Evolutionary conservation across 2,329 filamentous ascomycete species (phyloP), one percentile per base, ranked within the genome.

Genomic region (Penicillium olsonii): DNA sequence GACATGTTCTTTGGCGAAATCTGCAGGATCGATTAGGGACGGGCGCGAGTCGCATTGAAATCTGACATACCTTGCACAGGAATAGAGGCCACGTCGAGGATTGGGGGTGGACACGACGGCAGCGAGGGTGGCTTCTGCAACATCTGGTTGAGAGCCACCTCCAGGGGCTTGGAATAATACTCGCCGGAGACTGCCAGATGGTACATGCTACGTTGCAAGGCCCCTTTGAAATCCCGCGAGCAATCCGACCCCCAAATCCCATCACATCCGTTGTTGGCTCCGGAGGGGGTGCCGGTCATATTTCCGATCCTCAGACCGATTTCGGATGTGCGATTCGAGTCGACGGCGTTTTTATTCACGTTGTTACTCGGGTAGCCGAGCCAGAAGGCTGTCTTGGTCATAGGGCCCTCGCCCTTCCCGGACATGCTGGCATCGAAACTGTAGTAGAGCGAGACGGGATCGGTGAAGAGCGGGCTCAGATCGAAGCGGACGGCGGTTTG

Each of bases 341-440:
- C 50, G 35, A 68, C 60, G 24, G 59, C 58, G 10, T 59, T 54
- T 7, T 53, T 59, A 40, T 66, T 58, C 50, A 71, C 52, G 2
- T 60, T 53, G 7, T 49, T 42, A 31, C 59, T 53, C n/a, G 63
- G 56, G 46, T 71, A 71, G 40, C 63, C 55, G 10, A 72, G 56
- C 69, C 69, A 72, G 31, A 64, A 72, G 22, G 62, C 62, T 17
- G 64, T 60, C 52, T 72, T 72, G 37, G 65, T 66, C 61, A 70
- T 68, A 1, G 67, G 66, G 3, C 59, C 63, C 29, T 63, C 56
- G 33, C 60, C 66, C 43, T 66, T 68, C 2, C 67, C 66, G 2
- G 55, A 60, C 1, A 56, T 41, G 37, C 61, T 63, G 34, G 66
- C 65, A 47, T 72, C 69, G 48, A 66, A 72, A 11, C 55, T 62